phyloP scores from a whole-genome alignment of 2,329 filamentous ascomycete species.

The Huntiella savannae region DNA sequence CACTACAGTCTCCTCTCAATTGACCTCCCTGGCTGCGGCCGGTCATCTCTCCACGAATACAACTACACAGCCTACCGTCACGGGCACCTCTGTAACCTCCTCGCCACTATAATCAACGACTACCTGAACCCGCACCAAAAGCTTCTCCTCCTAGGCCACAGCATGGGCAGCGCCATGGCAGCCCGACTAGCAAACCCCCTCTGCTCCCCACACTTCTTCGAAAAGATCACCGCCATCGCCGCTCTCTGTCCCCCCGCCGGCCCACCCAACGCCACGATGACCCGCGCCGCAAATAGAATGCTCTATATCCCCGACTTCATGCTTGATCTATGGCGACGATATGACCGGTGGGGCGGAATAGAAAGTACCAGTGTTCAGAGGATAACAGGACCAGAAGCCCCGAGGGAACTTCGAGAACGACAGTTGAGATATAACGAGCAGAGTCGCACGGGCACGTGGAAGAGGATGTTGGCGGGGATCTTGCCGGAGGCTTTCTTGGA shows the following conservation, averaged over 20 bases:
- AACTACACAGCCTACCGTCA: constrained; percentile 63
- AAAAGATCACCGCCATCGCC: constrained; percentile 42
- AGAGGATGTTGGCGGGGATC: constrained; percentile 57
- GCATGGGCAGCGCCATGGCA: constrained; percentile 68
- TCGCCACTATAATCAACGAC: constrained; percentile 55
- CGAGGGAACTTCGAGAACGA: constrained; percentile 43
- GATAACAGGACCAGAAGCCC: constrained; percentile 51
- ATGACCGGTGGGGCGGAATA: constrained; percentile 61
- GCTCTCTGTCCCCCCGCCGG: constrained; percentile 62
- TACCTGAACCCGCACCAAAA: constrained; percentile 50
- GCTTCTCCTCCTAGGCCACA: constrained; percentile 70
- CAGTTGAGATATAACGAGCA: constrained; percentile 65
- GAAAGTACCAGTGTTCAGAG: constrained; percentile 61
- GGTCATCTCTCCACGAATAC: constrained; percentile 53
- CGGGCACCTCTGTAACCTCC: constrained; percentile 53
- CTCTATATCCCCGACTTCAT: constrained; percentile 51
- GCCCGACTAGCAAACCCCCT: constrained; percentile 41
- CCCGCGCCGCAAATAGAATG: constrained; percentile 30
- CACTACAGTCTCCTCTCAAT: constrained; percentile 70
- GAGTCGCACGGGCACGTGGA: constrained; percentile 64
- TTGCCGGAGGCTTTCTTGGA: constrained; percentile 36
- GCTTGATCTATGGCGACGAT: constrained; percentile 58
- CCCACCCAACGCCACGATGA: constrained; percentile 32
- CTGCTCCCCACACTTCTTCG: constrained; percentile 23
- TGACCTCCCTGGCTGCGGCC: constrained; percentile 77